Percentiles rank a stretch among this genome's conserved stretches.
These are phyloP conservation scores for Arxiozyma telluris DNA, from an alignment of 1,139 yeast genomes.

Conservation along the genomic window DNA sequence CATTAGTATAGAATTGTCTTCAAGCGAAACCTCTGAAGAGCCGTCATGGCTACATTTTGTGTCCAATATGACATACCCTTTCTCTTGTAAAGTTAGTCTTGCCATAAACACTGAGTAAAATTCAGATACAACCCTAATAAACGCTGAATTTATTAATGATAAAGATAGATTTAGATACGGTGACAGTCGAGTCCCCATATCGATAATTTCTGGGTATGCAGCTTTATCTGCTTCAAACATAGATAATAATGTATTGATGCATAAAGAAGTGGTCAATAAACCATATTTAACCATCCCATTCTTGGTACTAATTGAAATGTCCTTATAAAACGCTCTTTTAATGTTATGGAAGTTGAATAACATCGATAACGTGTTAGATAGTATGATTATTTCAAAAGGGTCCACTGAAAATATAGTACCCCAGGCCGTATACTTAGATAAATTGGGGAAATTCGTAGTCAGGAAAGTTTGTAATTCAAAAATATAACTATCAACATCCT, in stretches of 20 bases:
- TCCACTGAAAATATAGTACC: slow-evolving; percentile 9
- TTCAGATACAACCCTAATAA: slow-evolving; percentile 17
- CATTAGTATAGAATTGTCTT: slow-evolving; percentile 8
- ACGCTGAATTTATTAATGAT: slow-evolving; percentile 13
- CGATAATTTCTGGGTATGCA: not conserved
- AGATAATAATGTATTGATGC: slow-evolving; percentile 13
- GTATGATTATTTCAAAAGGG: slow-evolving; percentile 13
- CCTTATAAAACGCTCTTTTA: slow-evolving; percentile 8
- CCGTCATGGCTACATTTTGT: slow-evolving; percentile 1
- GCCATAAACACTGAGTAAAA: slow-evolving; percentile 16
- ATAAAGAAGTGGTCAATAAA: slow-evolving; percentile 10
- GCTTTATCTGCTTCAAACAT: slow-evolving; percentile 7
- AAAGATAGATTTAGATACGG: slow-evolving; percentile 12
- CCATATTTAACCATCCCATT: slow-evolving; percentile 12
- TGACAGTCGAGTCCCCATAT: slow-evolving; percentile 2
- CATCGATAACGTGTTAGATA: slow-evolving; percentile 15
- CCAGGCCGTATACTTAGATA: slow-evolving; percentile 10
- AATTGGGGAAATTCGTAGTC: slow-evolving; percentile 8
- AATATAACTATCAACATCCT: slow-evolving; percentile 6
- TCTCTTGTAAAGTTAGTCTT: slow-evolving; percentile 15
- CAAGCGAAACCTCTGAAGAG: slow-evolving; percentile 3
- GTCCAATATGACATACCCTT: slow-evolving; percentile 11
- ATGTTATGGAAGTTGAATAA: slow-evolving; percentile 14
- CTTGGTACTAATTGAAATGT: slow-evolving; percentile 5
- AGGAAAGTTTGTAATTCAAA: slow-evolving; percentile 9